Base-by-base conservation (phyloP, 2,329 filamentous ascomycete species). In the Biscogniauxia mediterranea region DNA sequence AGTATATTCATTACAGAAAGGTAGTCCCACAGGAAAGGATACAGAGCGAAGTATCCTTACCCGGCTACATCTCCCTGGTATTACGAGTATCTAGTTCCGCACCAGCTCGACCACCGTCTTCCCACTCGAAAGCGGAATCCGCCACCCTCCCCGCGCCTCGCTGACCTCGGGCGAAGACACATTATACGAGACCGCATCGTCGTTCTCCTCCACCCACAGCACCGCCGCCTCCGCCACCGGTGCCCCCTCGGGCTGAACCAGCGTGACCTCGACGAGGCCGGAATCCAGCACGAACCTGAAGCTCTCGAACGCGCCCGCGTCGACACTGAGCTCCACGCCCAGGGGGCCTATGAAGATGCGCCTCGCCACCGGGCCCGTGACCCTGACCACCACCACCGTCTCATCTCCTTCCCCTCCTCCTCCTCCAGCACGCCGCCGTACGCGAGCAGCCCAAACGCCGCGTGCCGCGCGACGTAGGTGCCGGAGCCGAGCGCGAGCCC, bases 401-500 rank as follows among this genome's bases (percentile, higher is more conserved):
- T 60, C 69, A 0, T 64, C 70, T 0, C 61, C 52, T 8, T n/a
- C n/a, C n/a, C n/a, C n/a, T n/a, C n/a, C n/a, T 59, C 61, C 1
- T 72, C 68, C 0, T 62, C 62, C 5, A 81, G 56, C 1, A 77
- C 74, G 0, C 82, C 83, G 0, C 83, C 83, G 59, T 83, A 85
- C 0, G 76, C 80, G 1, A 81, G 68, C n/a, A 81, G 67, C 0
- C 83, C 83, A 3, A 82, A 74, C 1, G 74, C 73, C 0, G 69
- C 58, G 59, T 84, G 79, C 0, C 79, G 65, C 0, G 79, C 77
- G 5, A 86, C 72, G 59, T 85, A 86, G 0, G 80, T 80, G 0
- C 78, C 79, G 3, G 81, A 79, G 0, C 79, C 82, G 0, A 85
- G 72, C 0, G 78, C 77, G 52, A 83, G 71, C 0, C 83, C 85